Evolutionary conservation across 352 stramenopile species (phyloP), one percentile per base, ranked within the genome.

Genomic region (Globisporangium lucens): DNA sequence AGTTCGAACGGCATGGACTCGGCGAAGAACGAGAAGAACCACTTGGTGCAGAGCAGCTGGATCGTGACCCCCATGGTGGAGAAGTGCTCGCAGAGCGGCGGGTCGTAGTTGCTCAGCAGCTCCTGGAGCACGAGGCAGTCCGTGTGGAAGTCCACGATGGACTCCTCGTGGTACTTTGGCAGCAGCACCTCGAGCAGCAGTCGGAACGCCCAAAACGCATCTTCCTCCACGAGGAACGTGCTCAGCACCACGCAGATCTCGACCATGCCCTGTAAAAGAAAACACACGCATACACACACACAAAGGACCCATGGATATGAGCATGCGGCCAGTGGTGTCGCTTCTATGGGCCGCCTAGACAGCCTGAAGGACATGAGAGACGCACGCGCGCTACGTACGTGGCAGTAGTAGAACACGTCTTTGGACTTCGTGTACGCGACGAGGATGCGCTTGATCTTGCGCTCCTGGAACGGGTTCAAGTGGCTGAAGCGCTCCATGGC

Each of bases 21-120:
- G 65, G 85, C 85, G 47, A 91, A 91, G 73, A 93, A 90, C 24
- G 85, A 93, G 63, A 91, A 93, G 65, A 93, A 91, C 85, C 85
- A 93, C 72, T 91, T 93, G 35, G 85, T 93, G 63, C 85, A 89
- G 5, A 93, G 72, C 64, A 93, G 66, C 62, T 93, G 85, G 52
- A 93, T 83, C 3, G 83, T 89, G 56, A 93, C 81, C 17, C 83
- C 85, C 49, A 86, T 72, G 53, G 72, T 35, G 36, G 74, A 66
- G 57, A 93, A 76, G 65, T 93, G 85, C 17, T 88, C 78, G 59
- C 75, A 80, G 15, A 93, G 80, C 49, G 65, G 63, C 1, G 74
- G 67, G 36, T 91, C 82, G 36, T 85, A 74, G 4, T 68, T 65
- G 58, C 77, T 73, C 47, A 93, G 70, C 43, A 93, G 70, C 65